Base-by-base conservation (phyloP, 2,329 filamentous ascomycete species). In the Monosporascus ibericus region DNA sequence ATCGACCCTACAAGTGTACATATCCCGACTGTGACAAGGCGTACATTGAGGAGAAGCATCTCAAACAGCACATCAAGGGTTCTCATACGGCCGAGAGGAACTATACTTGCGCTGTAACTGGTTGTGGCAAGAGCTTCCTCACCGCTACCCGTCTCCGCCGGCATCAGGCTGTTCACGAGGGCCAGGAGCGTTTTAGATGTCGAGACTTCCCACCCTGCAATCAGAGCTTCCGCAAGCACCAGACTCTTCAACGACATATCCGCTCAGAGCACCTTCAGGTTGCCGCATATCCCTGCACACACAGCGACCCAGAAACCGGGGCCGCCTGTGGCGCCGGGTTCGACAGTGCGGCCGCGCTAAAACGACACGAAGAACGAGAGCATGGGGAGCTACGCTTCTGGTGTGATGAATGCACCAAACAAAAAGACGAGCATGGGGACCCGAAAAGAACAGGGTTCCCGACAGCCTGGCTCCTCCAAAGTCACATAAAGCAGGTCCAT, bases 1-100 rank as follows among this genome's bases (percentile, higher is more conserved):
- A 92, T 60, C 84, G 92, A 1, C 85, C 90, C 0, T 95, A 88
- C 68, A 76, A 78, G 39, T 97, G 92, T 65, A 74, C 77, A 2
- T 79, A 86, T 56, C 72, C 78, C 6, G 84, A 72, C 42, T 97
- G 92, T 65, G 81, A 83, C 62, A 96, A 96, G 73, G 81, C 85
- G 42, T 97, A 95, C 67, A 81, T 90, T 15, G 88, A 94, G 56
- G 83, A 90, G 59, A 92, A 92, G 61, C 91, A 96, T 70, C 77
- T 96, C 18, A 85, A 87, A 54, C 86, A 91, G 58, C 92, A 97
- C 67, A 72, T 95, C 64, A 91, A 92, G 66, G 88, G 87, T 51
- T 85, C 86, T 11, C 92, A 96, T 67, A 86, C 81, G 20, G 76
- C 83, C 51, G 79, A 90, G 58, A 80, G 86, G 53, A 80, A 84